Conservation (phyloP, 768 basidiomycete genomes). For the Mrakia gelida region DNA sequence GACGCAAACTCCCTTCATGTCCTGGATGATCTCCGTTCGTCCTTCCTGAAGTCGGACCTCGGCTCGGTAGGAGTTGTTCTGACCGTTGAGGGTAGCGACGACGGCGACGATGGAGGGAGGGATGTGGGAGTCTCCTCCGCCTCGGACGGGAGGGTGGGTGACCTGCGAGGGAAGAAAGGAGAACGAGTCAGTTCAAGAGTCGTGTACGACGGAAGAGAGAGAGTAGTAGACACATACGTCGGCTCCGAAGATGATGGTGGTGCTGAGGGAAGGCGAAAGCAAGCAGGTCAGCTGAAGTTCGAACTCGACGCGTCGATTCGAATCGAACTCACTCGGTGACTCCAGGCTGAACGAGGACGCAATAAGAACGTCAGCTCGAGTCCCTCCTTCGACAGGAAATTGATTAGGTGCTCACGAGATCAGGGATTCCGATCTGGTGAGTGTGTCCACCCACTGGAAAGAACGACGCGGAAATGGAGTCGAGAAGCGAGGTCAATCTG, state of each 20-base stretch:
- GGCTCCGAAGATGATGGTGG: conserved; percentile 44
- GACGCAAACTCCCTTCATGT: conserved; percentile 41
- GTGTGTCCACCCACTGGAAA: conserved; percentile 17
- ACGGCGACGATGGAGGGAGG: conserved; percentile 45
- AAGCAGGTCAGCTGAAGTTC: background rate
- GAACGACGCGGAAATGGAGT: too few species aligned
- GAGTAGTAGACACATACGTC: conserved; percentile 35
- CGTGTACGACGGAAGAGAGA: background rate
- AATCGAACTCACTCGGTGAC: conserved; percentile 40
- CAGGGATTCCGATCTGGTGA: background rate
- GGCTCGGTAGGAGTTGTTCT: conserved; percentile 32
- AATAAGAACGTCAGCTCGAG: background rate
- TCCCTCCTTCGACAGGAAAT: too few species aligned
- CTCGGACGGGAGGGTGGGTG: conserved; percentile 40
- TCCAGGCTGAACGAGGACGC: background rate
- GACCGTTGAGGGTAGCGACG: conserved; percentile 43
- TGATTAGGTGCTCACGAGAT: background rate
- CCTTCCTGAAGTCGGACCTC: conserved; percentile 39
- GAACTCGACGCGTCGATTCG: conserved; percentile 31
- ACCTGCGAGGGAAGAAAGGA: background rate
- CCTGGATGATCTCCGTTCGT: conserved; percentile 41
- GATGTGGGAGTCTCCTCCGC: conserved; percentile 35
- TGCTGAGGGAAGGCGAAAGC: conserved; percentile 16
- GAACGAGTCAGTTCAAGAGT: background rate
- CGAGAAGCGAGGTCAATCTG: background rate